Evolutionary conservation across 140 eudicot species (phyloP).

Genomic region (Flaveria floridana): DNA sequence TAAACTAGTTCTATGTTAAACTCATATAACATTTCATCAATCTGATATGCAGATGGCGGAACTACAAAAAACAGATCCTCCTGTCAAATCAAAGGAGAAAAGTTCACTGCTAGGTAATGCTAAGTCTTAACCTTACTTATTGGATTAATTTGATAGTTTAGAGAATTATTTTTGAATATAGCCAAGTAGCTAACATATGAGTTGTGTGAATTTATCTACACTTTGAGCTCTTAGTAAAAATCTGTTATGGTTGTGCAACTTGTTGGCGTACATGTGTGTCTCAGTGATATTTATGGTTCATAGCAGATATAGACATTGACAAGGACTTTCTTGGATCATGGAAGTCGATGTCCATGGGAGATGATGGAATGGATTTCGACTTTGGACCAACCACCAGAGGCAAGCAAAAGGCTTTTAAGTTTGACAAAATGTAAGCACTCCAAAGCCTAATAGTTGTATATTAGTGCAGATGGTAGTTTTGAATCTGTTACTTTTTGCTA

Average conservation of each 20-base stretch:
- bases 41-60: conserved; percentile 58
- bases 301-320: conserved; percentile 74
- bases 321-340: conserved; percentile 78
- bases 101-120: conserved; percentile 58
- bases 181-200: background rate
- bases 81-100: conserved; percentile 47
- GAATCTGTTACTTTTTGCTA: conserved; percentile 10
- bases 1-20: conserved; percentile 18
- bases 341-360: conserved; percentile 67
- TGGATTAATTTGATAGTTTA: background rate
- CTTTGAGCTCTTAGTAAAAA: conserved; percentile 23
- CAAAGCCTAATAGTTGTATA: conserved; percentile 10
- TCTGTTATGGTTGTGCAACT: background rate
- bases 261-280: background rate
- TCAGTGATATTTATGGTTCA: conserved; percentile 22
- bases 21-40: conserved; percentile 1
- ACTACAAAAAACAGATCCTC: conserved; percentile 46
- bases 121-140: conserved; percentile 5
- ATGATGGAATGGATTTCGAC: conserved; percentile 76
- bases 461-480: conserved; percentile 14
- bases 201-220: conserved; percentile 8
- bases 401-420: conserved; percentile 60
- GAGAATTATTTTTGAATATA: background rate
- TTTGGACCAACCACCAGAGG: conserved; percentile 58
- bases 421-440: conserved; percentile 67